Evolutionary conservation across 371 early-diverging fungal genomes (phyloP).

Genomic region (Sporodiniella umbellata): DNA sequence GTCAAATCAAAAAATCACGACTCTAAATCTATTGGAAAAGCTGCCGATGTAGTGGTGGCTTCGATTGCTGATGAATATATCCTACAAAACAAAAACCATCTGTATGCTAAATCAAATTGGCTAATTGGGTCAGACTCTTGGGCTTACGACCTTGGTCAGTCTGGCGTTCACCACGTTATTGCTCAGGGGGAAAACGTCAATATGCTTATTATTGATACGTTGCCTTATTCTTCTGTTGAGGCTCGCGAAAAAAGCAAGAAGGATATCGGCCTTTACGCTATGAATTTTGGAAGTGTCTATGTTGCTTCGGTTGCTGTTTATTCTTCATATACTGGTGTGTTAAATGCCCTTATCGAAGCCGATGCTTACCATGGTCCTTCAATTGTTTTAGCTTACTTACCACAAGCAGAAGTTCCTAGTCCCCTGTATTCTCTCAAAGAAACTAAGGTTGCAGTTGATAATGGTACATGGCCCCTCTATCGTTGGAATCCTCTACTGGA

Average conservation of each 20-base stretch:
- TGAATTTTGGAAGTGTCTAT: conserved; percentile 87
- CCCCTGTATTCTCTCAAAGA: conserved; percentile 77
- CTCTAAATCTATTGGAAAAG: conserved; percentile 36
- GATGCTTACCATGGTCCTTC: conserved; percentile 89
- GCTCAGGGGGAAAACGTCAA: conserved; percentile 83
- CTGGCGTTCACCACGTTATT: conserved; percentile 89
- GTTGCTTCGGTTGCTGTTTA: conserved; percentile 90
- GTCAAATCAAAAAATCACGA: conserved; percentile 54
- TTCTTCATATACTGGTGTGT: conserved; percentile 82
- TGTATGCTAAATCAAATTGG: conserved; percentile 75
- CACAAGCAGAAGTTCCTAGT: conserved; percentile 40
- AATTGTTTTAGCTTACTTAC: conserved; percentile 85
- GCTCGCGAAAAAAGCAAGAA: conserved; percentile 80
- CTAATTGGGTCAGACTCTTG: conserved; percentile 84
- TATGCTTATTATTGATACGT: conserved; percentile 83
- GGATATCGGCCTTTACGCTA: conserved; percentile 91
- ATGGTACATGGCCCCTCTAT: conserved; percentile 91
- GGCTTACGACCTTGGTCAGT: conserved; percentile 83
- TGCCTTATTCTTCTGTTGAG: conserved; percentile 59
- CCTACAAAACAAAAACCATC: conserved; percentile 35
- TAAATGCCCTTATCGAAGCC: conserved; percentile 86
- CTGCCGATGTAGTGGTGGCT: conserved; percentile 32
- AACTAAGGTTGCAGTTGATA: conserved; percentile 87
- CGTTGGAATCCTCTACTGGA: conserved; percentile 83
- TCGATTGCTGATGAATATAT: conserved; percentile 31